These are phyloP conservation scores for Castanea mollissima DNA, from an alignment of 306 rosid species.

Conservation along the genomic window DNA sequence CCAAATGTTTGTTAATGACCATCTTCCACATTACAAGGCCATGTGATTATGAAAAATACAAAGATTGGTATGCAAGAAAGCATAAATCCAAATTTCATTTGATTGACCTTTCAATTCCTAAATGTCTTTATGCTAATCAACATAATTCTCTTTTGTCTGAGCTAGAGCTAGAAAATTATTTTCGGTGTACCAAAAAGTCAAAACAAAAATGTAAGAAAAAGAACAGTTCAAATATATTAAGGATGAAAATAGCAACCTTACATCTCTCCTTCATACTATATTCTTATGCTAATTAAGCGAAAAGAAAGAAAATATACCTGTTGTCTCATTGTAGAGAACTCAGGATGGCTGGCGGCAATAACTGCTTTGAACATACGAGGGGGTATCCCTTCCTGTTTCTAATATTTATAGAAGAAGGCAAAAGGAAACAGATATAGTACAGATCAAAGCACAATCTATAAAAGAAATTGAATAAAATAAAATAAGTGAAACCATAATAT, in stretches of 20 bases:
- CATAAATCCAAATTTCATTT: background rate
- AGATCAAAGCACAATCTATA: conserved; percentile 14
- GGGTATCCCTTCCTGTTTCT: conserved; percentile 86
- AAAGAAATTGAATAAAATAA: background rate
- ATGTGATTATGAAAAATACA: background rate
- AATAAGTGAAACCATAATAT: background rate
- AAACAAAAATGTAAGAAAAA: too few relatives aligned
- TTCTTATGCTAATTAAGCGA: background rate
- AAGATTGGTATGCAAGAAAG: background rate
- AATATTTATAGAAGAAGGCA: conserved; percentile 17
- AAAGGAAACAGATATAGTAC: conserved; percentile 9
- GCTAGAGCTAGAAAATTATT: background rate
- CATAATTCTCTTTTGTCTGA: background rate
- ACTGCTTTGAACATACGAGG: conserved; percentile 92
- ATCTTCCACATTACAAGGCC: background rate
- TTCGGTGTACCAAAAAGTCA: background rate
- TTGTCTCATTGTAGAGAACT: conserved; percentile 89
- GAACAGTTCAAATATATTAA: background rate
- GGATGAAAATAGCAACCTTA: background rate
- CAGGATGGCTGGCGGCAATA: conserved; percentile 96
- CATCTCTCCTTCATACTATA: background rate
- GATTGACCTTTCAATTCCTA: background rate
- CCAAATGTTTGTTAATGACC: background rate
- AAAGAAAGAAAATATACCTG: conserved; percentile 58
- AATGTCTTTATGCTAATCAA: background rate